Base-by-base conservation (phyloP, 345 rosid genomes). In the Theobroma cacao region DNA sequence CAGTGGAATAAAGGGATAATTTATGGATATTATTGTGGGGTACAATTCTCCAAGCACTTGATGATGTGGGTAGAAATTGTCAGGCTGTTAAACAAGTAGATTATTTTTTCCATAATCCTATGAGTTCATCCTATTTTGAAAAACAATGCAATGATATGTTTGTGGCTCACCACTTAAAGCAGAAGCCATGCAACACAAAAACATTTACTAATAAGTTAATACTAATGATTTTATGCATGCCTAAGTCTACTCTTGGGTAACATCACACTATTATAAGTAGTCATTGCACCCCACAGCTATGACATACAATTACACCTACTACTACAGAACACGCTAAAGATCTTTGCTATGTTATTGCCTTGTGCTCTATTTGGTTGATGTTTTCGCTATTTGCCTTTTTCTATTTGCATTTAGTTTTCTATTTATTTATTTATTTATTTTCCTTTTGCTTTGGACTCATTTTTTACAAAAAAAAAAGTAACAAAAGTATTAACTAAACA, bases 161-260 rank as follows among this genome's bases (percentile, higher is more conserved):
- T 14, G 58, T 17, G 20, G 36, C 75, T 72, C 56, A 8, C 26
- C 68, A 59, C 62, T 74, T 40, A 69, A 77, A 36, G 41, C 56
- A 43, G 33, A 22, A 68, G 15, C n/a, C 64, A 63, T 40, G 18
- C 43, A 12, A 45, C 26, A 45, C 41, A 33, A 43, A 36, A 60
- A 45, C 34, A 31, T 31, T 75, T 60, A 18, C 28, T 30, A 33
- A 60, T 13, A 28, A 10, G 5, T 45, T n/a, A 31, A 60, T 9
- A 61, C 45, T 33, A 52, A 33, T 50, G 61, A 7, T 30, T 69
- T 58, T 9, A 26, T 60, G 13, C 40, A 6, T 36, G 2, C 38
- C 48, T 24, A 38, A 12, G 7, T 58, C 15, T 34, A 36, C 13
- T 14, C 65, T 33, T 60, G 30, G 40, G 11, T 41, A 60, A 58